Percentiles rank a stretch among this genome's conserved stretches.
Conservation (phyloP, 805 yeast species). For the Hanseniaspora thailandica region DNA sequence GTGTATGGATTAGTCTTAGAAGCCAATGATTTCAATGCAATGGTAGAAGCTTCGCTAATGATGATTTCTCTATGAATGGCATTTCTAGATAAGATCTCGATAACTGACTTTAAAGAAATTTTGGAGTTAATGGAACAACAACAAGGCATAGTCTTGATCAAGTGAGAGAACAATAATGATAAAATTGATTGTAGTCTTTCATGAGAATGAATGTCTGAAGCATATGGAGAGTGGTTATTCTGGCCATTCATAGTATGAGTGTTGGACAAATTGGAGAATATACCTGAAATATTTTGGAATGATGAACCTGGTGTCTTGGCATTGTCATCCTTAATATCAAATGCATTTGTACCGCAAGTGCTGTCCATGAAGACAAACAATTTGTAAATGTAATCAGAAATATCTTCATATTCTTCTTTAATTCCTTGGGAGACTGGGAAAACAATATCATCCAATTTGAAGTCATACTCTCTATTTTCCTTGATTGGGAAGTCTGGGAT, state of each 20-base stretch:
- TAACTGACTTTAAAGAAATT: conserved; percentile 48
- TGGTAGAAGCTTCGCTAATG: conserved; percentile 54
- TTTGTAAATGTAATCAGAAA: conserved; percentile 45
- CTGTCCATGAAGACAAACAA: conserved; percentile 51
- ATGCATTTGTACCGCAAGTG: conserved; percentile 40
- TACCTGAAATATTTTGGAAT: conserved; percentile 26
- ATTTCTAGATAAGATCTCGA: conserved; percentile 69
- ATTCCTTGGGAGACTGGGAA: conserved; percentile 25
- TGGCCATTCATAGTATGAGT: conserved; percentile 20
- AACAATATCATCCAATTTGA: conserved; percentile 27
- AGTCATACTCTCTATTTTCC: conserved; percentile 26
- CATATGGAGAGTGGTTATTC: conserved; percentile 33
- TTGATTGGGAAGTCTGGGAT: conserved; percentile 65
- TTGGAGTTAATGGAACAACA: conserved; percentile 36
- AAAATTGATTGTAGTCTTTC: conserved; percentile 18
- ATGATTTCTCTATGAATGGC: conserved; percentile 53
- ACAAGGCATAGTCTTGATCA: conserved; percentile 68
- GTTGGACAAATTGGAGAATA: conserved; percentile 1
- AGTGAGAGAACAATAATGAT: conserved; percentile 45
- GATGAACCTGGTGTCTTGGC: conserved; percentile 29
- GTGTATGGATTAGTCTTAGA: conserved; percentile 56
- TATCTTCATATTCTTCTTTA: conserved; percentile 52
- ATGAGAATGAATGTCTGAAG: conserved; percentile 22
- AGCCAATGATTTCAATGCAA: conserved; percentile 55
- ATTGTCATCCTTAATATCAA: conserved; percentile 30